Evolutionary conservation across 2,329 filamentous ascomycete species (phyloP).

Genomic region (Cercospora zeina): DNA sequence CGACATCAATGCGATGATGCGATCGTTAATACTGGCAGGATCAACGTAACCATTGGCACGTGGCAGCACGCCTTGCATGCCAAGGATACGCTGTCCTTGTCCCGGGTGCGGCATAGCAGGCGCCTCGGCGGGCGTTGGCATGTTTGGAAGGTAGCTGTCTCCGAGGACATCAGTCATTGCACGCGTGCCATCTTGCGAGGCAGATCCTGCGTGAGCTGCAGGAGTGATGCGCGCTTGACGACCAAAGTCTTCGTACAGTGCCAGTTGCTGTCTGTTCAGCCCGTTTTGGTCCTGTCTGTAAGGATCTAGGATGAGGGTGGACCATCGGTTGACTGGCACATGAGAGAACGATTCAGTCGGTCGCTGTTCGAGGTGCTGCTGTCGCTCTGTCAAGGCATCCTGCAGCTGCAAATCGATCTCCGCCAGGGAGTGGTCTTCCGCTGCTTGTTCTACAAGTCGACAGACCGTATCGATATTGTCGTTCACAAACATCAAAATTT

Average conservation of each 20-base stretch:
- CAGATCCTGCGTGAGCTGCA: constrained; percentile 54
- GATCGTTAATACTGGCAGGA: constrained; percentile 54
- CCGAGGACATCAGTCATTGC: constrained; percentile 64
- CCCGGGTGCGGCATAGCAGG: constrained; percentile 61
- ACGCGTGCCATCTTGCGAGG: constrained; percentile 59
- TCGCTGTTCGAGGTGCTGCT: constrained; percentile 70
- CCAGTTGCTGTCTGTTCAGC: constrained; percentile 86
- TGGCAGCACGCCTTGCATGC: constrained; percentile 40
- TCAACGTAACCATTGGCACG: constrained; percentile 61
- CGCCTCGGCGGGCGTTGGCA: constrained; percentile 63
- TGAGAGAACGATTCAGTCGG: constrained; percentile 85
- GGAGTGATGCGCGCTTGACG: constrained; percentile 68
- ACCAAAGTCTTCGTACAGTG: constrained; percentile 95
- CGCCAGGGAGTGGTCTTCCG: constrained; percentile 85
- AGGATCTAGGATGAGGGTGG: constrained; percentile 88
- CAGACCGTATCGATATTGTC: constrained; percentile 94
- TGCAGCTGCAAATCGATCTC: constrained; percentile 96
- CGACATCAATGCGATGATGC: constrained; percentile 56
- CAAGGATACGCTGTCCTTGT: constrained; percentile 50
- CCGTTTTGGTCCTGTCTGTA: constrained; percentile 76
- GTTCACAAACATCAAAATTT: constrained; percentile 98
- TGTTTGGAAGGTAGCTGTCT: constrained; percentile 62
- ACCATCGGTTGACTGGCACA: constrained; percentile 79
- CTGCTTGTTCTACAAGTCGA: constrained; percentile 90
- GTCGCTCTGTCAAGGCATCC: constrained; percentile 72